Evolutionary conservation across 148 eudicot genomes (phyloP).

Genomic region (Nyssa sinensis): DNA sequence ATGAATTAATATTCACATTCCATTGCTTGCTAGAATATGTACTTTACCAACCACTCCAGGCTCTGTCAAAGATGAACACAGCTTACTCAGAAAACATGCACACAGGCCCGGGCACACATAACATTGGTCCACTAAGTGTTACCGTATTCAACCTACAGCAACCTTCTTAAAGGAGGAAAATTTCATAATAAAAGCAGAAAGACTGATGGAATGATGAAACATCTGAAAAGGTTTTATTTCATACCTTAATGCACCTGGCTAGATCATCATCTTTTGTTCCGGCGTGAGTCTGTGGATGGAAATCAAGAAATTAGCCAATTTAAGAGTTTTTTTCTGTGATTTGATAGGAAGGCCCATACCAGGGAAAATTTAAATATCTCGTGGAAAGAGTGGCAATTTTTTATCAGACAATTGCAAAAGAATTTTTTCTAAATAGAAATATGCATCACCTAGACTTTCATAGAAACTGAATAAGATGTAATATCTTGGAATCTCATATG

Average conservation of each 20-base stretch:
- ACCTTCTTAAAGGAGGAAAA: not conserved
- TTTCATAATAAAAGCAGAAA: too few relatives aligned
- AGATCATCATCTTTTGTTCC: constrained; percentile 64
- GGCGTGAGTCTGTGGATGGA: constrained; percentile 54
- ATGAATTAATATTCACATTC: not conserved
- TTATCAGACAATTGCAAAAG: not conserved
- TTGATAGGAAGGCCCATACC: not conserved
- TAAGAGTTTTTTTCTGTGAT: not conserved
- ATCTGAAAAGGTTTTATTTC: not conserved
- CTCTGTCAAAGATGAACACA: constrained; percentile 41
- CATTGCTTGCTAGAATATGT: constrained; percentile 24
- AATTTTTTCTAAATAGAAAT: too few relatives aligned
- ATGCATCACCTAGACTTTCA: not conserved
- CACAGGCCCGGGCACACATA: not conserved
- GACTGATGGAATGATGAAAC: not conserved
- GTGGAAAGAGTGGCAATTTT: not conserved
- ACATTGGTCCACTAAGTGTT: not conserved
- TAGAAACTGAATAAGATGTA: not conserved
- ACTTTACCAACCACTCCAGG: constrained; percentile 58
- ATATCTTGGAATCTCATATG: not conserved
- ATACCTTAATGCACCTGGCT: constrained; percentile 76
- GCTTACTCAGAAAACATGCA: not conserved
- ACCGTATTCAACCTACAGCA: too few relatives aligned
- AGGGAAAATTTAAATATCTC: not conserved
- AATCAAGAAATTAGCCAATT: constrained; percentile 5